Conservation (phyloP, 1,139 yeast species). For the Yamadazyma jaroonii region DNA sequence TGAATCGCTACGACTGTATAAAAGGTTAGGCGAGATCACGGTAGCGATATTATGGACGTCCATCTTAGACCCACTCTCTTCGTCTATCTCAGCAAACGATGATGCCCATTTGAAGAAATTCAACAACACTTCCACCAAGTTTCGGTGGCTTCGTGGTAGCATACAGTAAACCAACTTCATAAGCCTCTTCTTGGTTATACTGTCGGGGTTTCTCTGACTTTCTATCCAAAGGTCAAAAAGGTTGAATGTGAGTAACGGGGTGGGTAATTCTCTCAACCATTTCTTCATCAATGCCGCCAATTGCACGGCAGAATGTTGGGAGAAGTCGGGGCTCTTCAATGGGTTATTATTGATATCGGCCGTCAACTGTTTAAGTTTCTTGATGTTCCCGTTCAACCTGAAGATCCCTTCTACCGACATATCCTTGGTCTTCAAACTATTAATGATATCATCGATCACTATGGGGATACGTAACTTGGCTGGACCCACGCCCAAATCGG, state of each 20-base stretch:
- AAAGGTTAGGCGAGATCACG: constrained; percentile 88
- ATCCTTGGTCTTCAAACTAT: constrained; percentile 85
- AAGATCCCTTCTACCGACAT: constrained; percentile 97
- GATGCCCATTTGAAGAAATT: constrained; percentile 95
- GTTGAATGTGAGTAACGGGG: constrained; percentile 77
- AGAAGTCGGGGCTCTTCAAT: constrained; percentile 66
- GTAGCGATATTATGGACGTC: constrained; percentile 94
- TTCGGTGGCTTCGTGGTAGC: constrained; percentile 81
- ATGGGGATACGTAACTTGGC: constrained; percentile 78
- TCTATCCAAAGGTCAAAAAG: constrained; percentile 80
- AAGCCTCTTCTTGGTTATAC: constrained; percentile 49
- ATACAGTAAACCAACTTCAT: constrained; percentile 74
- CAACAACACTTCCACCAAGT: constrained; percentile 79
- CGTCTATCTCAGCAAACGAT: constrained; percentile 86
- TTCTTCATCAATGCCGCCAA: constrained; percentile 91
- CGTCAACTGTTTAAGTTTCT: constrained; percentile 71
- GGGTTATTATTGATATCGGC: constrained; percentile 77
- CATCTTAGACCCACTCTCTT: constrained; percentile 92
- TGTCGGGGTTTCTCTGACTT: constrained; percentile 59
- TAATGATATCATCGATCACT: constrained; percentile 80
- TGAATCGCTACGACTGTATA: constrained; percentile 43
- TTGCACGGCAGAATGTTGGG: constrained; percentile 84
- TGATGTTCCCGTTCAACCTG: constrained; percentile 93
- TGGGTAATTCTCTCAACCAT: constrained; percentile 89
- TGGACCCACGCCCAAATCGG: constrained; percentile 87